Evolutionary conservation across 164 flowering plant genomes (phyloP), one percentile per base, ranked within the genome.

Genomic region (Stephania yunnanensis): DNA sequence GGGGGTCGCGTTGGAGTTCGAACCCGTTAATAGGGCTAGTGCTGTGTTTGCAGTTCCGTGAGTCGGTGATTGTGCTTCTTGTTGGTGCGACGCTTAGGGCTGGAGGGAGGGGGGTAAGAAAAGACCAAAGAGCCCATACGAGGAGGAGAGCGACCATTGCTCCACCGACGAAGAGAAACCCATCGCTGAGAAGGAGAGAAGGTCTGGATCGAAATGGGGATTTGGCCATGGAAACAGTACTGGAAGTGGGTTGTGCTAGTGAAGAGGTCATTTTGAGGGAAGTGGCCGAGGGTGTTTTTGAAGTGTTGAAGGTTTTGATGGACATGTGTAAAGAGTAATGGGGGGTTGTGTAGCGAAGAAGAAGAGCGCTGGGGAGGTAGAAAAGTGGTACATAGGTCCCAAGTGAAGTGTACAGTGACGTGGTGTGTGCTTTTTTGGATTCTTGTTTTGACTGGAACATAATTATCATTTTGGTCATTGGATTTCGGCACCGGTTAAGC

Each of bases 61-160:
- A 22, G 78, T 76, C 79, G 74, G 78, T 74, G 19, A 67, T 58
- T 1, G 31, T 9, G 25, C 17, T 7, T 19, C 46, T 22, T 11
- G 50, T 6, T 36, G 48, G 71, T 76, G 45, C 3, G 69, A 22
- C 42, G 4, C 22, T 55, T 17, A 68, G 67, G 73, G 50, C 3
- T 68, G 22, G 82, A 45, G 58, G 70, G 8, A 4, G 83, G 72
- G 74, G 87, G 81, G 69, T 50, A 4, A 75, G 5, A 68, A 79
- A 77, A 44, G 91, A 84, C 77, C 78, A 87, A 77, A 88, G 20
- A 68, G 87, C 71, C 89, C 91, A 88, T 31, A 92, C 76, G 10
- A 90, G 77, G 12, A 93, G 46, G 25, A 88, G 70, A 15, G 91
- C 89, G n/a, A 79, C 76, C 29, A 85, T 42, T 19, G 83, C 87